Evolutionary conservation across 2,329 filamentous ascomycete genomes (phyloP).

Genomic region (Trichoderma polysporum): DNA sequence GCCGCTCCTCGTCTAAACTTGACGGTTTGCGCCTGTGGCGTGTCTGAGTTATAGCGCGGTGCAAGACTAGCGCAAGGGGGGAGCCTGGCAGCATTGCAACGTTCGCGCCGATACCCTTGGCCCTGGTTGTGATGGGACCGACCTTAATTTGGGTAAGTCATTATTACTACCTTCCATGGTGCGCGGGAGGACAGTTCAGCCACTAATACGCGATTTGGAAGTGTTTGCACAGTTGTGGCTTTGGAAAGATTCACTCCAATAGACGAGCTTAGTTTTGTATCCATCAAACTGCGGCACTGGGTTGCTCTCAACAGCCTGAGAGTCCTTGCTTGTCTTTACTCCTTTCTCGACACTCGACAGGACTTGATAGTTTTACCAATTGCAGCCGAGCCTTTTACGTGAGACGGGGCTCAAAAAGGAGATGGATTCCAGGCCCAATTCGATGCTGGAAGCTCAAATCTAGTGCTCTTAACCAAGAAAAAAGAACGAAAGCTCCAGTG

Average conservation of each 20-base stretch:
- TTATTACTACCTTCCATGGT: neutral
- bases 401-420: neutral
- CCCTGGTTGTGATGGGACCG: constrained; percentile 54
- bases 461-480: neutral
- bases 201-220: neutral
- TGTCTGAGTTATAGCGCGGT: constrained; percentile 54
- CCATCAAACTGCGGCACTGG: neutral
- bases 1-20: constrained; percentile 34
- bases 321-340: neutral
- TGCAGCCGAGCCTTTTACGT: too few species aligned
- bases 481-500: neutral
- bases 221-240: neutral
- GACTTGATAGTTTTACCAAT: neutral
- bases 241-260: neutral
- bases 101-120: constrained; percentile 60
- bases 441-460: neutral
- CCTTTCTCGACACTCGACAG: neutral
- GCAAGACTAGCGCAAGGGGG: constrained; percentile 56
- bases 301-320: neutral
- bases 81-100: constrained; percentile 56
- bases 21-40: constrained; percentile 38
- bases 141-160: constrained; percentile 31
- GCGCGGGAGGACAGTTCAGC: neutral
- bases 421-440: neutral
- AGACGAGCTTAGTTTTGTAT: neutral